A percentile compares a stretch with the other conserved stretches of the same genome.
Evolutionary conservation across 2,329 filamentous ascomycete genomes (phyloP).

Genomic region (Paracamarosporium sp.): DNA sequence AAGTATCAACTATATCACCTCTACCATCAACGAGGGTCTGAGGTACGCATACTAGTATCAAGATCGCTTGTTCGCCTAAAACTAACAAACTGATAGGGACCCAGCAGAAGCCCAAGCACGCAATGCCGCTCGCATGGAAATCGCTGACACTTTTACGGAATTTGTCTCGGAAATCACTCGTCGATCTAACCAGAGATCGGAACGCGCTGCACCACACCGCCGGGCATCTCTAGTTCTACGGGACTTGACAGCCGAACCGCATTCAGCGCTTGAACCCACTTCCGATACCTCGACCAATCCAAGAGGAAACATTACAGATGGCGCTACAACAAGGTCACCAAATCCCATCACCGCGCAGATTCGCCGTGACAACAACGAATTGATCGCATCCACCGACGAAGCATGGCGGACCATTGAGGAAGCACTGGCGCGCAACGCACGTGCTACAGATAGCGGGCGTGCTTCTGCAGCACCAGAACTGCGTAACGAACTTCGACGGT

Average conservation of each 20-base stretch:
- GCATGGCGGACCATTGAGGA: conserved; percentile 58
- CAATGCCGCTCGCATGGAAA: conserved; percentile 14
- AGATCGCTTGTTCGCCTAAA: conserved; percentile 6
- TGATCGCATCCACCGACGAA: conserved; percentile 45
- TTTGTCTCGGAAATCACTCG: conserved; percentile 34
- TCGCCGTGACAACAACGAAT: conserved; percentile 35
- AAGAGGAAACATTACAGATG: conserved; percentile 33
- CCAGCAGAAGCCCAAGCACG: conserved; percentile 20
- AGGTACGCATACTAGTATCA: conserved; percentile 21
- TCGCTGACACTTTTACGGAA: conserved; percentile 25
- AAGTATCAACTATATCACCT: conserved; percentile 52
- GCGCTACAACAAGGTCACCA: conserved; percentile 37
- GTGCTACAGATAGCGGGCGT: conserved; percentile 24
- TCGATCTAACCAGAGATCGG: conserved; percentile 23
- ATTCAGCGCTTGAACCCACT: conserved; percentile 1
- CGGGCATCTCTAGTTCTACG: conserved; percentile 48
- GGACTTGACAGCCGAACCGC: conserved; percentile 16
- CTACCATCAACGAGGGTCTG: conserved; percentile 26
- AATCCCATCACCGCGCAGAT: conserved; percentile 39
- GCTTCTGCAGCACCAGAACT: conserved; percentile 38
- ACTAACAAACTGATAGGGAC: conserved; percentile 24
- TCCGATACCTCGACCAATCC: not conserved
- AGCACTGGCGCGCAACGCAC: conserved; percentile 48
- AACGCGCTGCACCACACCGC: conserved; percentile 42
- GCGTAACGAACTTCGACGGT: conserved; percentile 40